Evolutionary conservation across 2,329 filamentous ascomycete species (phyloP).

Genomic region (Coccinonectria pachysandricola): DNA sequence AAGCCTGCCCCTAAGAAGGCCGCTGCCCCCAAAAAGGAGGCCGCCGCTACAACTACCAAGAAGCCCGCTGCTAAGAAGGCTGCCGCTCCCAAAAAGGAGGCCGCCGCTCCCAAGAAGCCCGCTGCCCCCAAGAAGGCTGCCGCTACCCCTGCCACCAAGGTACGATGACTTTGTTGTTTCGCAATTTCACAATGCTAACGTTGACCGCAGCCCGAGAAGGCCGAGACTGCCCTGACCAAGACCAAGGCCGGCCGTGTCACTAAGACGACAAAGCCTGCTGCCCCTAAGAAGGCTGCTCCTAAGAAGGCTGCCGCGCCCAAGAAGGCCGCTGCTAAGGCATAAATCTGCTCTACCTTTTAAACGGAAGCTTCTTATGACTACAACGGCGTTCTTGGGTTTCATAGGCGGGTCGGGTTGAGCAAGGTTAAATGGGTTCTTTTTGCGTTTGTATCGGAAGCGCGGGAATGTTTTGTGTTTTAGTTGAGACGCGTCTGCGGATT

Average conservation of each 20-base stretch:
- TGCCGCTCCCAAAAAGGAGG: conserved; percentile 20
- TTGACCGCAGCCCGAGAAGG: conserved; percentile 50
- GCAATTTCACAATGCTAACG: no score
- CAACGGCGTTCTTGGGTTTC: conserved; percentile 26
- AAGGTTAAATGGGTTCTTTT: conserved; percentile 17
- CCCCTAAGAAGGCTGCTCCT: conserved; percentile 35
- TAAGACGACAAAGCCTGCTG: no score
- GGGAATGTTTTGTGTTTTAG: conserved; percentile 14
- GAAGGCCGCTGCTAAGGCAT: conserved; percentile 37
- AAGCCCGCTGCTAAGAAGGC: conserved; percentile 23
- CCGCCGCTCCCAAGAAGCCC: conserved; percentile 34
- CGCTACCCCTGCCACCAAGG: conserved; percentile 21
- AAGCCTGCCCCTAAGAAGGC: conserved; percentile 24
- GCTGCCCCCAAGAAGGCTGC: conserved; percentile 30
- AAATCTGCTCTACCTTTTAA: conserved; percentile 10
- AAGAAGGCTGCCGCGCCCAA: conserved; percentile 36
- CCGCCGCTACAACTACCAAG: no score
- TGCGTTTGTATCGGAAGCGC: conserved; percentile 17
- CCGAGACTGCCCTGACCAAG: conserved; percentile 58
- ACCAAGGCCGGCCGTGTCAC: conserved; percentile 80
- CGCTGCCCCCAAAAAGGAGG: conserved; percentile 16
- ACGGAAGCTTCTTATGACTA: conserved; percentile 27
- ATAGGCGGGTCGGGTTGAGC: conserved; percentile 16
- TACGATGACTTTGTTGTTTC: conserved; percentile 1
- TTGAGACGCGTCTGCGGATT: conserved; percentile 12